A percentile compares a stretch with the other conserved stretches of the same genome.
These are phyloP conservation scores for Oryza brachyantha DNA, from an alignment of 176 grass and related monocot species.

Conservation along the genomic window DNA sequence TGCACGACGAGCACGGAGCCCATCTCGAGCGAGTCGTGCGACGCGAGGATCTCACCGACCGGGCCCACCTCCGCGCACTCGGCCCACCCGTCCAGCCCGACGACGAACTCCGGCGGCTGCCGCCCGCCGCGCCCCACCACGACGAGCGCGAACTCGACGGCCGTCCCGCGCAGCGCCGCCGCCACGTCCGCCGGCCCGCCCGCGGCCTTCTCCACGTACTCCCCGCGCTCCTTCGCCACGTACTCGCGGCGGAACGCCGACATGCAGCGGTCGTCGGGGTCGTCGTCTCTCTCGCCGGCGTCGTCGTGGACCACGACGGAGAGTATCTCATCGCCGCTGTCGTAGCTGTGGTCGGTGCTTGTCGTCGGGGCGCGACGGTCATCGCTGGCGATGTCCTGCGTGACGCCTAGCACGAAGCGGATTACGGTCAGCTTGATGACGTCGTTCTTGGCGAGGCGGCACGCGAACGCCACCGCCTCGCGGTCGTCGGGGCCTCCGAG, in stretches of 20 bases:
- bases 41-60: constrained; percentile 41
- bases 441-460: constrained; percentile 36
- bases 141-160: constrained; percentile 36
- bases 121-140: constrained; percentile 38
- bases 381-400: background rate
- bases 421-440: constrained; percentile 14
- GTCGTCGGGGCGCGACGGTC: background rate
- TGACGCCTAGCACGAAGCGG: constrained; percentile 25
- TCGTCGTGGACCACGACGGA: constrained; percentile 12
- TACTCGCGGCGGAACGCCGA: constrained; percentile 24
- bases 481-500: constrained; percentile 48
- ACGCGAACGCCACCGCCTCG: constrained; percentile 37
- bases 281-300: background rate
- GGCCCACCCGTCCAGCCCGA: constrained; percentile 27
- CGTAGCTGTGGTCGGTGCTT: background rate
- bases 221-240: constrained; percentile 39
- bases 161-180: constrained; percentile 31
- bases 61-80: constrained; percentile 34
- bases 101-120: constrained; percentile 35
- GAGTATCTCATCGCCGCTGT: background rate
- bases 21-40: constrained; percentile 32
- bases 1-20: constrained; percentile 41
- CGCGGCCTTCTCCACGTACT: constrained; percentile 34
- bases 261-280: constrained; percentile 38
- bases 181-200: constrained; percentile 20